A percentile compares a stretch with the other conserved stretches of the same genome.
phyloP scores from a whole-genome alignment of 179 eudicot genomes.

The Heliamphora pulchella region DNA sequence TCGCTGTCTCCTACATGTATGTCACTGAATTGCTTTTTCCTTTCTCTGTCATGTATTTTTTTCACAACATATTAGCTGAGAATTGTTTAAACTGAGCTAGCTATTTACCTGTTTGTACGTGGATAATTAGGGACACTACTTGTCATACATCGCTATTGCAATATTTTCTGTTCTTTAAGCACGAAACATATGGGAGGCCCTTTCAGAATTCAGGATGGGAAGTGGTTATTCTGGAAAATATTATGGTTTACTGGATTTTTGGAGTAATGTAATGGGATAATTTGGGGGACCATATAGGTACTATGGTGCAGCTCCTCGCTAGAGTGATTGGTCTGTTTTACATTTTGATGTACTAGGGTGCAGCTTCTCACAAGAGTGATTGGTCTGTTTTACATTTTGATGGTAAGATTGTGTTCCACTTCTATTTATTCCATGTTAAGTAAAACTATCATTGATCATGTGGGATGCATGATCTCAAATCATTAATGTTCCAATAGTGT shows the following conservation, averaged over 20 bases:
- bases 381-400: neutral
- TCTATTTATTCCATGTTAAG: neutral
- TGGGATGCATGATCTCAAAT: neutral
- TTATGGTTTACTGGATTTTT: neutral
- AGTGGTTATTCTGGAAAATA: neutral
- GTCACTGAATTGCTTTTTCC: conserved; percentile 6
- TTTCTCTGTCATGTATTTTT: no score
- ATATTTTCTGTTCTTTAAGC: neutral
- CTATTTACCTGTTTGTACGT: no score
- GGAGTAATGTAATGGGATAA: neutral
- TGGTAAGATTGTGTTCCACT: no score
- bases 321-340: neutral
- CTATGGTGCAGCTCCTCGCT: neutral
- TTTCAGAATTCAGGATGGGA: neutral
- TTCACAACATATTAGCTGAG: no score
- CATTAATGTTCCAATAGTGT: neutral
- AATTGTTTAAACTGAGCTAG: no score
- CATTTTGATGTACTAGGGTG: neutral
- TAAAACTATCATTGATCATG: neutral
- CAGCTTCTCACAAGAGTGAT: neutral
- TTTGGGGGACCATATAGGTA: neutral
- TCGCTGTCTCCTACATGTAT: conserved; percentile 85
- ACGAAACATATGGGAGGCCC: neutral
- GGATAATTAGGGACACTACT: no score
- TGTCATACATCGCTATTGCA: neutral